Evolutionary conservation across 192 early-diverging fungal genomes (phyloP), one percentile per base, ranked within the genome.

Genomic region (Gamsiella multidivaricata): DNA sequence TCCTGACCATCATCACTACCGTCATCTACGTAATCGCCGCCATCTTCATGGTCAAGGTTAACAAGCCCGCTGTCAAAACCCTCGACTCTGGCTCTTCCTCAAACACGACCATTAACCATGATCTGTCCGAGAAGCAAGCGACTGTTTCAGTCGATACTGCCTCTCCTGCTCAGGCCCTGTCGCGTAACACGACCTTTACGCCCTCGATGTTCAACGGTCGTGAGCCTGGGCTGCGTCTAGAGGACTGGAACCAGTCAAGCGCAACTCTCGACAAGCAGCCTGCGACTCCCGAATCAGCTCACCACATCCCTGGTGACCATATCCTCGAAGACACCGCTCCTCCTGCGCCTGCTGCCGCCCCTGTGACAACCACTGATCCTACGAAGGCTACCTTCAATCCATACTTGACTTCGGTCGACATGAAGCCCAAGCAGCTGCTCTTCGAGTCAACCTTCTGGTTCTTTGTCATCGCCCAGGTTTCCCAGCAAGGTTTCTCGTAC

Each of bases 401-500:
- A 12, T 78, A 78, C 47, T 25, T 78, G 45, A 63, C 65, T 11
- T 69, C 73, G 12, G 29, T 69, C 23, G 73, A 78, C 47, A 69
- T 78, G 73, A 78, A 69, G 54, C 73, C 73, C 22, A 41, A 52
- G 17, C 58, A 60, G 6, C 41, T 78, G n/a, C 45, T 78, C 5
- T 18, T 53, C 31, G 65, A 78, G 65, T 54, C 73, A 15, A 78
- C 73, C 0, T 78, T 78, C 54, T 78, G 73, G 73, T 78, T 78
- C 47, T 78, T 78, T 55, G 73, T 78, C 46, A 63, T 78, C 5
- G 73, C 73, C 29, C 73, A 78, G 42, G 59, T 78, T 23, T 66
- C 59, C 31, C 73, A 78, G 29, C 73, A 78, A 50, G 73, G 73
- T 0, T 78, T 78, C 25, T 78, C 73, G 4, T 78, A 78, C 73